Evolutionary conservation across 371 early-diverging fungal species (phyloP).

Genomic region (Thermomucor indicae-seudaticae): DNA sequence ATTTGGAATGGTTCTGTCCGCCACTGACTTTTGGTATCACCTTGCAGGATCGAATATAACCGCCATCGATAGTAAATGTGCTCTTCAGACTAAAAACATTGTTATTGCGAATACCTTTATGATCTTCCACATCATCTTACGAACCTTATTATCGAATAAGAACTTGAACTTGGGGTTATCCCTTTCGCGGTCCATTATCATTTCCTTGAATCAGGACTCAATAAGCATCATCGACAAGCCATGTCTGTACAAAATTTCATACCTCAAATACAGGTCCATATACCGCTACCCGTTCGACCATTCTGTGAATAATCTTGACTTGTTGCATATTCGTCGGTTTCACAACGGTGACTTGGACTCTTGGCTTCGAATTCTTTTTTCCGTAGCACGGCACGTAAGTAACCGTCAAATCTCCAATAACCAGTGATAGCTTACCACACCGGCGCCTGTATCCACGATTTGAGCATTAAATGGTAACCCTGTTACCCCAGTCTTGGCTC

Average conservation of each 20-base stretch:
- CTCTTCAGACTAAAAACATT: conserved; percentile 53
- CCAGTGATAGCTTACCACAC: conserved; percentile 19
- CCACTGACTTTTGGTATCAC: conserved; percentile 77
- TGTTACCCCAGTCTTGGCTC: conserved; percentile 23
- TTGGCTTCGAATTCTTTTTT: conserved; percentile 1
- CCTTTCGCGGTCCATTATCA: conserved; percentile 65
- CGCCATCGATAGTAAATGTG: conserved; percentile 94
- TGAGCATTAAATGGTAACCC: conserved; percentile 76
- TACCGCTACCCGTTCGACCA: conserved; percentile 75
- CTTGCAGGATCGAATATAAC: conserved; percentile 84
- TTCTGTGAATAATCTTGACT: conserved; percentile 76
- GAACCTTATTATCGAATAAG: conserved; percentile 66
- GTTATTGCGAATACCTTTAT: no score
- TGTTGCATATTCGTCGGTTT: conserved; percentile 60
- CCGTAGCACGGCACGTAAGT: not conserved
- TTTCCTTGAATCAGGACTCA: conserved; percentile 18
- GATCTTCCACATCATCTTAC: no score
- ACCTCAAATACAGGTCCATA: conserved; percentile 80
- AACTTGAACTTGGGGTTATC: conserved; percentile 70
- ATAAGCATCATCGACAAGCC: not conserved
- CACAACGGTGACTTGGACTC: conserved; percentile 60
- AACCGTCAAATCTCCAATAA: no score
- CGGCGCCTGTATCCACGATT: conserved; percentile 18
- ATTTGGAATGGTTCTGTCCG: conserved; percentile 79
- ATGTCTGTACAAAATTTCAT: not conserved